Base-by-base conservation (phyloP, 345 rosid genomes). In the Pseudoturritis turrita region DNA sequence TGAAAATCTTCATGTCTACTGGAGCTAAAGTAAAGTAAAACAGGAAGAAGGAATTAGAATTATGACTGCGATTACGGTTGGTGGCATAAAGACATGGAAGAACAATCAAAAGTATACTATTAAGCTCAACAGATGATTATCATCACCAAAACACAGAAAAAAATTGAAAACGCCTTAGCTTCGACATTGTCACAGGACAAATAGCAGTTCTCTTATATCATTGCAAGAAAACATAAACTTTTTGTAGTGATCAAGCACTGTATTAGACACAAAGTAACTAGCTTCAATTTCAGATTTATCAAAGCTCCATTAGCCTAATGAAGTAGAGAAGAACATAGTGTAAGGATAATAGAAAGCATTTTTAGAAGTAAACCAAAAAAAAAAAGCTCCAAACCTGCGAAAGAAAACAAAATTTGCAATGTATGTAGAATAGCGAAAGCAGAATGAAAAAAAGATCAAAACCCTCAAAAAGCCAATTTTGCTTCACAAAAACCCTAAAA, bases 401-500 rank as follows among this genome's bases (percentile, higher is more conserved):
- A 49, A 46, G 19, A 47, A 60, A 8, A 36, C 41, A 37, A 35
- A 49, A 12, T 9, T 17, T 6, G 36, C 36, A 51, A 22, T 14
- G 17, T 8, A 61, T 13, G 41, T 2, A 61, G 0, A 63, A 18
- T 18, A 7, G n/a, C 7, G 4, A 18, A 14, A 64, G 5, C 21
- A 56, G 55, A 44, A 35, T 33, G 73, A 44, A 68, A 9, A 36
- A 5, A 12, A 21, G n/a, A n/a, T n/a, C 1, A 14, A 36, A 23
- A 23, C 50, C 60, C 36, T 14, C 35, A 40, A 13, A 15, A 4
- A 6, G 14, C 13, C 67, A 37, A 28, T 12, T 36, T 61, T 17
- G 13, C 54, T 33, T 23, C 63, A 59, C 78, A 23, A 10, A 53
- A 75, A 7, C 63, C 15, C 50, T 23, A 41, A 75, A 75, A 7